Percentiles rank a stretch among this genome's conserved stretches.
phyloP scores from a whole-genome alignment of 208 protist species.

The Acanthamoeba royreba region DNA sequence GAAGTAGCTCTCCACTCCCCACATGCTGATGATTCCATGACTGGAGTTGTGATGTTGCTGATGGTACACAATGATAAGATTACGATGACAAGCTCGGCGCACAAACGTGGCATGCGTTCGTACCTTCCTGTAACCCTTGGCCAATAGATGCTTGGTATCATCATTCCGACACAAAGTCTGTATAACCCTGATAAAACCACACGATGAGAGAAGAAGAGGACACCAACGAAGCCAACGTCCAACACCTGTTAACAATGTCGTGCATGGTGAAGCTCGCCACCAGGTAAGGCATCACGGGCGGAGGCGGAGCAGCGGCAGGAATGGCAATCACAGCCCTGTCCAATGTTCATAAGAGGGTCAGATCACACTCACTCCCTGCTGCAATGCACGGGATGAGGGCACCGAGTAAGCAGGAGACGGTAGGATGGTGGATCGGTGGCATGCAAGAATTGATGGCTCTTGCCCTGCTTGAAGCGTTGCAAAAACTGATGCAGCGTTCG shows the following conservation, averaged over 20 bases:
- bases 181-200: not conserved
- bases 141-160: not conserved
- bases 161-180: not conserved
- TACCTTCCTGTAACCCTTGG: conserved; percentile 47
- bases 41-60: not conserved
- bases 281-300: not conserved
- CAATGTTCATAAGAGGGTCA: not conserved
- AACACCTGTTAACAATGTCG: not conserved
- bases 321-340: not conserved
- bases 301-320: not conserved
- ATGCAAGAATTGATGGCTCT: not conserved
- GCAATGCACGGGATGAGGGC: not conserved
- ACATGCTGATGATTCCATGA: not conserved
- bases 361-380: not conserved
- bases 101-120: not conserved
- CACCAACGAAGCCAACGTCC: not conserved
- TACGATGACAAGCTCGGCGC: not conserved
- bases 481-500: not conserved
- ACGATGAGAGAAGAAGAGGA: not conserved
- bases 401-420: not conserved
- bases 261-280: not conserved
- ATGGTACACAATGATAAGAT: not conserved
- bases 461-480: not conserved
- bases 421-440: not conserved
- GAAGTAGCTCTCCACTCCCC: conserved; percentile 29